Evolutionary conservation across 805 yeast species (phyloP).

Genomic region (Torulaspora microellipsoides): DNA sequence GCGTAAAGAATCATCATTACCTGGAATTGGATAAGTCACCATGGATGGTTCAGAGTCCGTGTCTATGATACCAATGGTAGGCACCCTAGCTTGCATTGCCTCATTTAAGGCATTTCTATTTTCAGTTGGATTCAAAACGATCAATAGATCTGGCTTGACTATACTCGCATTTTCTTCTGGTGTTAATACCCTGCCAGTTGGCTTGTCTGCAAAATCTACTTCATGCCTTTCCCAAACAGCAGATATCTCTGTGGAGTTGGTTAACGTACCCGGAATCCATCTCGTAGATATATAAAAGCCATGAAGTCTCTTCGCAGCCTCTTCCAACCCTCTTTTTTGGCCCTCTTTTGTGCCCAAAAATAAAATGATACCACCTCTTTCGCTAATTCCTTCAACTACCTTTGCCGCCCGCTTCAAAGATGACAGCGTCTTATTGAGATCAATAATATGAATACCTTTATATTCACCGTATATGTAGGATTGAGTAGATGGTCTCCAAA

Average conservation of each 20-base stretch:
- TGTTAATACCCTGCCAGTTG: conserved; percentile 56
- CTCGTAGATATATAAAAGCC: conserved; percentile 79
- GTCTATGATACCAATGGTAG: conserved; percentile 91
- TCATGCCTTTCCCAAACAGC: conserved; percentile 61
- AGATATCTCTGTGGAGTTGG: conserved; percentile 70
- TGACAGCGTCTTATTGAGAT: conserved; percentile 75
- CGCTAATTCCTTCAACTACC: conserved; percentile 78
- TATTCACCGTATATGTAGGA: conserved; percentile 85
- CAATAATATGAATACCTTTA: conserved; percentile 87
- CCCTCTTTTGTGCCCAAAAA: conserved; percentile 82
- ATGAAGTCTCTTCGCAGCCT: conserved; percentile 70
- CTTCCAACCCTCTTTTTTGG: conserved; percentile 66
- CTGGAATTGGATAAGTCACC: conserved; percentile 93
- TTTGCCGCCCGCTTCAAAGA: conserved; percentile 76
- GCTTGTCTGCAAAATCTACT: conserved; percentile 66
- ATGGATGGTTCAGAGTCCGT: conserved; percentile 88
- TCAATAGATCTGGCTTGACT: conserved; percentile 84
- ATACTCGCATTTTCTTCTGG: conserved; percentile 47
- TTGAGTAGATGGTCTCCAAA: conserved; percentile 77
- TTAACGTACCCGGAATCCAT: conserved; percentile 94
- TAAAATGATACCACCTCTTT: conserved; percentile 78
- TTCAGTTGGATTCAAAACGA: conserved; percentile 82
- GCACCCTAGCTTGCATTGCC: conserved; percentile 76
- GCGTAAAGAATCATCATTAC: conserved; percentile 88
- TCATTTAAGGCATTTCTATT: conserved; percentile 76